phyloP scores from a whole-genome alignment of 2,329 filamentous ascomycete species.

The Diaporthe sp. region DNA sequence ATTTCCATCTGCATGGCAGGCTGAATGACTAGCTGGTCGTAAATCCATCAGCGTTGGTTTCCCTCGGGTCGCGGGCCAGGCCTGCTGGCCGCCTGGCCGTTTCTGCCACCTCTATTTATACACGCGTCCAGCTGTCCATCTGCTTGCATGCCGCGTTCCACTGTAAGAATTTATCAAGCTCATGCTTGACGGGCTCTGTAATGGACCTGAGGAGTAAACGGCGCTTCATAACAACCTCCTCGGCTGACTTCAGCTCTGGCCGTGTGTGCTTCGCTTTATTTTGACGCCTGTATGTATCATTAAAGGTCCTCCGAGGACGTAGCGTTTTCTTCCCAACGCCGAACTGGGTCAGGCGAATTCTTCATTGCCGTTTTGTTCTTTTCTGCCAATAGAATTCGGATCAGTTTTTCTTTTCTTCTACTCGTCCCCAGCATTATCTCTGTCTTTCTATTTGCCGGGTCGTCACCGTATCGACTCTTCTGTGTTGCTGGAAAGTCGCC shows the following conservation, averaged over 20 bases:
- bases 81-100: neutral
- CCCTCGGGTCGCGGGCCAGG: neutral
- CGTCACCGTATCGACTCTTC: neutral
- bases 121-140: neutral
- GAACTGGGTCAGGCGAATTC: neutral
- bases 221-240: neutral
- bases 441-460: neutral
- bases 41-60: neutral
- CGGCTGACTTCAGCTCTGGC: neutral
- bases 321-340: neutral
- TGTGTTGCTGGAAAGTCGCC: neutral
- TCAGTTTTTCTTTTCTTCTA: neutral
- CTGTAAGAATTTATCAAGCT: neutral
- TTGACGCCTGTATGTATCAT: neutral
- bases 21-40: neutral
- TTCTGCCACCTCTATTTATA: constrained; percentile 21
- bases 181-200: neutral
- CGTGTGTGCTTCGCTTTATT: neutral
- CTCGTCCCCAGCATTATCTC: neutral
- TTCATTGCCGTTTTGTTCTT: neutral
- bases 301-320: too few relatives aligned
- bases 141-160: neutral
- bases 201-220: neutral
- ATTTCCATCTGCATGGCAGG: neutral
- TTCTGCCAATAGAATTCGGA: neutral